Evolutionary conservation across 495 filamentous ascomycete genomes (phyloP).

Genomic region (Aspergillus avenaceus): DNA sequence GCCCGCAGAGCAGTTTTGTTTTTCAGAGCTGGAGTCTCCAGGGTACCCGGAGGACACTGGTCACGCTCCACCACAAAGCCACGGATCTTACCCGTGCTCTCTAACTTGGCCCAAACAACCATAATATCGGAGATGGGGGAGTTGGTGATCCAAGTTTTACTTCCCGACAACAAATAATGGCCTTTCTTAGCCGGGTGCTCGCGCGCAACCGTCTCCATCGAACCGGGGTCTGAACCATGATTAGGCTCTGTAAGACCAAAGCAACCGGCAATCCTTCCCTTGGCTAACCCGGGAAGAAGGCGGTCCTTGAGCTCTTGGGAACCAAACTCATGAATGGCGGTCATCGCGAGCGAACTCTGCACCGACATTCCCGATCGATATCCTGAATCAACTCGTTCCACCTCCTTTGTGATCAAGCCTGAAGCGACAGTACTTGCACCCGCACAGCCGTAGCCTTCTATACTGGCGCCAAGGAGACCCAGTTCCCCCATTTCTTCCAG

Average conservation of each 20-base stretch:
- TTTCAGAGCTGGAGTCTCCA: conserved; percentile 90
- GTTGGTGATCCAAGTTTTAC: conserved; percentile 99
- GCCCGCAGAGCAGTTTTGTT: conserved; percentile 93
- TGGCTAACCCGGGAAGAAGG: conserved; percentile 78
- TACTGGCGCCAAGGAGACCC: conserved; percentile 84
- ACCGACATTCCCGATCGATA: conserved; percentile 97
- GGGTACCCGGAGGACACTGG: conserved; percentile 76
- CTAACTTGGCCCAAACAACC: conserved; percentile 90
- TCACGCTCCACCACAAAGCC: conserved; percentile 85
- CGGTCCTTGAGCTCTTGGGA: conserved; percentile 85
- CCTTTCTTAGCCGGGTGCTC: conserved; percentile 86
- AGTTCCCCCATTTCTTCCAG: conserved; percentile 94
- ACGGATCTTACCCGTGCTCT: conserved; percentile 88
- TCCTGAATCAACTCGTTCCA: conserved; percentile 92
- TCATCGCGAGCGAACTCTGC: conserved; percentile 93
- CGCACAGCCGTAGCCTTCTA: conserved; percentile 92
- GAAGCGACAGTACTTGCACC: conserved; percentile 87
- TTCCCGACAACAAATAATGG: conserved; percentile 72
- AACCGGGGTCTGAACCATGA: conserved; percentile 93
- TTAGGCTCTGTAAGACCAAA: conserved; percentile 98
- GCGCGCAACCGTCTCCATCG: conserved; percentile 87
- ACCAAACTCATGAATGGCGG: conserved; percentile 92
- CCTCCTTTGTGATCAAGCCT: conserved; percentile 90
- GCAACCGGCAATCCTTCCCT: conserved; percentile 81
- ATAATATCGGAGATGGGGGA: conserved; percentile 89